Base-by-base conservation (phyloP, 768 basidiomycete genomes). In the Terana coerulea region DNA sequence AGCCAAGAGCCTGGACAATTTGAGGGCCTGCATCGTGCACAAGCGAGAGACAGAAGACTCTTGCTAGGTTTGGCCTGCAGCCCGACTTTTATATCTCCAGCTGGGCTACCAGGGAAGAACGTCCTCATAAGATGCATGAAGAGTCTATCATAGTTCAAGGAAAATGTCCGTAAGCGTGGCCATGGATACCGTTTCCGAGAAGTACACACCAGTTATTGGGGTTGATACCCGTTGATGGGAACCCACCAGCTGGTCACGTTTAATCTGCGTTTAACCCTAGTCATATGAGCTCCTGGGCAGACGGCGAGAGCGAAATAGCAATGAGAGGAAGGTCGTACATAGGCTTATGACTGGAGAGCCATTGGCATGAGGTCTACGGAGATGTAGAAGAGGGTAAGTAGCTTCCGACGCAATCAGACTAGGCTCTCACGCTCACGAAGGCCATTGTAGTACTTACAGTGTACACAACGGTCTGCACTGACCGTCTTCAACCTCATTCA, bases 71-170 rank as follows among this genome's bases (percentile, higher is more conserved):
- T n/a, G n/a, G n/a, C n/a, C n/a, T n/a, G n/a, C n/a, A n/a, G n/a
- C n/a, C n/a, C n/a, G n/a, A n/a, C n/a, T n/a, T n/a, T n/a, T n/a
- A n/a, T n/a, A n/a, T n/a, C n/a, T n/a, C n/a, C n/a, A n/a, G n/a
- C n/a, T n/a, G n/a, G n/a, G n/a, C n/a, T 50, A 59, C 58, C 67
- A 73, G 15, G 63, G 52, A 8, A 58, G 24, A 57, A 68, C 72
- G 9, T 67, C 59, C 14, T 71, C n/a, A n/a, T n/a, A n/a, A n/a
- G n/a, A 39, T 39, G 37, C 37, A 39, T 10, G 17, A 39, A 39
- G 37, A 17, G 37, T 19, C 2, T 39, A 10, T 14, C 37, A 39
- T 22, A 22, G 17, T 3, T 22, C 37, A 39, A 3, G 37, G 3
- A 22, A 17, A 22, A n/a, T 10, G 37, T 11, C 3, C 10, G 24